phyloP scores from a whole-genome alignment of 768 basidiomycete species.

The Pleurotus platypus region DNA sequence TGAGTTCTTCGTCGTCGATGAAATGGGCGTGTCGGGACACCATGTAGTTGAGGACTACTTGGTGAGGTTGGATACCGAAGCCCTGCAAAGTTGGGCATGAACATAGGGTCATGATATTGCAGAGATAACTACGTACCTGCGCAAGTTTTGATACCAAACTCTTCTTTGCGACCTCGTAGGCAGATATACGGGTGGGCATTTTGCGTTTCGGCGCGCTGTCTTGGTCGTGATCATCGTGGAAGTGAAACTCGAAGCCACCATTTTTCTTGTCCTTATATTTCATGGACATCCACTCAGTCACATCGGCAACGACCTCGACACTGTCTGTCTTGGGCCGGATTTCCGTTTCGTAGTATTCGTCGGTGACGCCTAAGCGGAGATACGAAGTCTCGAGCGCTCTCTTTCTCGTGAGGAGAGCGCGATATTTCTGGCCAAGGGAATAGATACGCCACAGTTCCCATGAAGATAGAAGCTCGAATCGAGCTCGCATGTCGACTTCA shows the following conservation, averaged over 20 bases:
- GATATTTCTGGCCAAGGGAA: slow-evolving; percentile 83
- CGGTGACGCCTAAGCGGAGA: slow-evolving; percentile 60
- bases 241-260: slow-evolving; percentile 57
- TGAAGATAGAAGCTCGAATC: slow-evolving; percentile 67
- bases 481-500: slow-evolving; percentile 54
- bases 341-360: slow-evolving; percentile 74
- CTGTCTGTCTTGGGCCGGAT: slow-evolving; percentile 67
- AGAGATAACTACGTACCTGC: slow-evolving; percentile 47
- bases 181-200: slow-evolving; percentile 78
- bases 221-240: slow-evolving; percentile 68
- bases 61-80: slow-evolving; percentile 78
- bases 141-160: slow-evolving; percentile 75
- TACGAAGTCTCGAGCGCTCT: slow-evolving; percentile 62
- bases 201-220: slow-evolving; percentile 62
- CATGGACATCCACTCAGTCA: slow-evolving; percentile 86
- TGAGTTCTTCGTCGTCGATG: slow-evolving; percentile 77
- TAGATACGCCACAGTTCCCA: slow-evolving; percentile 92
- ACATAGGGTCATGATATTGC: neutral
- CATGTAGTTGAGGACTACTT: slow-evolving; percentile 83
- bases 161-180: slow-evolving; percentile 82
- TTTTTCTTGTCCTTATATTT: slow-evolving; percentile 77
- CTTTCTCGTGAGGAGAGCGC: slow-evolving; percentile 77
- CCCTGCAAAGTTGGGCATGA: slow-evolving; percentile 41
- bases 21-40: slow-evolving; percentile 58
- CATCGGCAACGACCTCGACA: slow-evolving; percentile 87